Evolutionary conservation across 495 filamentous ascomycete species (phyloP), one percentile per base, ranked within the genome.

Genomic region (Polyplosphaeria fusca): DNA sequence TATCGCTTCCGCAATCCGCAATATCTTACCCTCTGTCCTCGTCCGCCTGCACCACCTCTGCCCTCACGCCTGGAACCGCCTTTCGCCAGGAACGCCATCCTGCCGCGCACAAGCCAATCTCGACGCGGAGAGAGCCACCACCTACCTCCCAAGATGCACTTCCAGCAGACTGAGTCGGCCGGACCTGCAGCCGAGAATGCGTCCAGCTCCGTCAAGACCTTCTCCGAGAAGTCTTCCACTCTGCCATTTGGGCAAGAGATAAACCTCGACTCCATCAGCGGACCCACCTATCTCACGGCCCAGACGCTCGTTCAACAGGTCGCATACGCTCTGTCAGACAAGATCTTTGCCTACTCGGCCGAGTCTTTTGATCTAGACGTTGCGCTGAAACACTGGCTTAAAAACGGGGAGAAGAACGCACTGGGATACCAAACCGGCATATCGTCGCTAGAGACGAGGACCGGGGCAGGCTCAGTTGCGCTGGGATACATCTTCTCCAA

Each of bases 401-500:
- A 68, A 2, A 68, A 77, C 47, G 71, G 77, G 25, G 85, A 87
- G 58, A 74, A 78, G 66, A 97, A 97, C 73, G 82, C 83, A 44
- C 82, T 88, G 69, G 92, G 90, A 67, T 86, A 89, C 65, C 71
- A 82, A 63, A 89, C 94, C 32, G 75, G 80, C 3, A 81, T 97
- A 41, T 77, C 88, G 53, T 72, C 87, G 3, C 82, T 97, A 72
- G 86, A 98, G 73, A 93, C 88, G 42, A 80, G 94, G 39, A 80
- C 87, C 49, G 93, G 93, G 61, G 93, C 94, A 40, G 93, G 89
- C 40, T 86, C 87, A 65, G 87, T 97, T 69, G 89, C 94, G 27
- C 79, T 98, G 43, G 93, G 93, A 56, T 98, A 98, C 72, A 86
- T 97, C 65, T 98, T 97, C 76, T 95, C 90, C 28, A 87, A 87